Conservation (phyloP, 257 asterid genomes). For the Salvia miltiorrhiza region DNA sequence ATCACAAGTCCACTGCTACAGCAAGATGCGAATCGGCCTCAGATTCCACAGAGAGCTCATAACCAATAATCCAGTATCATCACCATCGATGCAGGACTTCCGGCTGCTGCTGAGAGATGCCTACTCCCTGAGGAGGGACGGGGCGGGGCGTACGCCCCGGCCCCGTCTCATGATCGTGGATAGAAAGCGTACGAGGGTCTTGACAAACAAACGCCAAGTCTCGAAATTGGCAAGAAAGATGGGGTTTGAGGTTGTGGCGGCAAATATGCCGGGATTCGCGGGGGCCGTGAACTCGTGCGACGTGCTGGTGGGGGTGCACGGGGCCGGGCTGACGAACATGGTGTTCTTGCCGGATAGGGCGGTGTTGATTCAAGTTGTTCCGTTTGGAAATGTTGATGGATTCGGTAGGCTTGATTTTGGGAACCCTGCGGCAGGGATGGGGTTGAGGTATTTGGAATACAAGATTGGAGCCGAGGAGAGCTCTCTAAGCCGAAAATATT, state of each 20-base stretch:
- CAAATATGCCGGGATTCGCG: conserved; percentile 36
- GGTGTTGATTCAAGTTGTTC: conserved; percentile 48
- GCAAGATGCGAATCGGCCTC: conserved; percentile 35
- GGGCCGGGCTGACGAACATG: conserved; percentile 75
- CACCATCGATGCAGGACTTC: conserved; percentile 39
- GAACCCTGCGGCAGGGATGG: conserved; percentile 43
- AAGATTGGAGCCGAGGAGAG: conserved; percentile 41
- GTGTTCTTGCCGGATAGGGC: conserved; percentile 60
- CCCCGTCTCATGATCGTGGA: conserved; percentile 56
- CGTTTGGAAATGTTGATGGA: conserved; percentile 35
- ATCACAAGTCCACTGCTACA: conserved; percentile 35
- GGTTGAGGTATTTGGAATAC: conserved; percentile 42
- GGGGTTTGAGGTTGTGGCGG: conserved; percentile 42
- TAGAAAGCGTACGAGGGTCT: conserved; percentile 31
- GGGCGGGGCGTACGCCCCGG: conserved; percentile 9
- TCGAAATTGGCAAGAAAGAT: conserved; percentile 24
- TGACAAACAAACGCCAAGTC: conserved; percentile 32
- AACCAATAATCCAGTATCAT: not conserved
- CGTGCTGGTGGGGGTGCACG: conserved; percentile 64
- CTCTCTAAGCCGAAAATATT: conserved; percentile 21
- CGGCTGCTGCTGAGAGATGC: conserved; percentile 42
- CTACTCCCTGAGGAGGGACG: conserved; percentile 35
- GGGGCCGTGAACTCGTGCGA: conserved; percentile 54
- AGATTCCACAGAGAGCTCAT: conserved; percentile 37
- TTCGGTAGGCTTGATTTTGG: conserved; percentile 21